Evolutionary conservation across 1,139 yeast species (phyloP).

Genomic region (Nadsonia commutata): DNA sequence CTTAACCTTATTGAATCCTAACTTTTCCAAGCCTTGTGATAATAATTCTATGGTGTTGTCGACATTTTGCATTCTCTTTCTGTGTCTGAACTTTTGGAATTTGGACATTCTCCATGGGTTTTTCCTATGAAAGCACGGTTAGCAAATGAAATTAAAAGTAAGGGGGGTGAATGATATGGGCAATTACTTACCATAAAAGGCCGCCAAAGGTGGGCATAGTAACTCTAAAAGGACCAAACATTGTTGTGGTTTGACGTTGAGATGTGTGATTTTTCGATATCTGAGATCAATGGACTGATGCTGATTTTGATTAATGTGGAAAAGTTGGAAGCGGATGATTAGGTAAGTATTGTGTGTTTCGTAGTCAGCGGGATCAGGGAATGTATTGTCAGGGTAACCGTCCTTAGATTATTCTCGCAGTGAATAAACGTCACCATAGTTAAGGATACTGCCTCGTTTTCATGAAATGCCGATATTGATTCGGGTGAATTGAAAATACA

Average conservation of each 20-base stretch:
- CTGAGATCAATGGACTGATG: not conserved
- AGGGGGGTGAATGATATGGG: not conserved
- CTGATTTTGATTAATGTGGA: not conserved
- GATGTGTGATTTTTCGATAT: not conserved
- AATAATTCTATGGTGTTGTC: conserved; percentile 66
- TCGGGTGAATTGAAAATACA: too few relatives aligned
- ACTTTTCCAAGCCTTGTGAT: conserved; percentile 42
- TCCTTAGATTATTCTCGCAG: too few relatives aligned
- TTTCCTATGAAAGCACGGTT: conserved; percentile 27
- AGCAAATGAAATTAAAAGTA: not conserved
- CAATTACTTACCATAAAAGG: conserved; percentile 54
- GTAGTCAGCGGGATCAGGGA: not conserved
- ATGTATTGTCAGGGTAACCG: not conserved
- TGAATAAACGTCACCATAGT: too few relatives aligned
- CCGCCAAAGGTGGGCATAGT: conserved; percentile 61
- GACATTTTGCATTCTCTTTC: conserved; percentile 67
- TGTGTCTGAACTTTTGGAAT: conserved; percentile 69
- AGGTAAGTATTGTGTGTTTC: not conserved
- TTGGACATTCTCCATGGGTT: conserved; percentile 64
- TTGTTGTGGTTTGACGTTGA: conserved; percentile 14
- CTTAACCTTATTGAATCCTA: conserved; percentile 31
- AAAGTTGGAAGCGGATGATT: not conserved
- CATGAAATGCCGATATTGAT: too few relatives aligned
- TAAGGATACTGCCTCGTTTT: too few relatives aligned
- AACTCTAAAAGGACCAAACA: conserved; percentile 76